Evolutionary conservation across 768 basidiomycete genomes (phyloP), one percentile per base, ranked within the genome.

Genomic region (Pulveroboletus sp.): DNA sequence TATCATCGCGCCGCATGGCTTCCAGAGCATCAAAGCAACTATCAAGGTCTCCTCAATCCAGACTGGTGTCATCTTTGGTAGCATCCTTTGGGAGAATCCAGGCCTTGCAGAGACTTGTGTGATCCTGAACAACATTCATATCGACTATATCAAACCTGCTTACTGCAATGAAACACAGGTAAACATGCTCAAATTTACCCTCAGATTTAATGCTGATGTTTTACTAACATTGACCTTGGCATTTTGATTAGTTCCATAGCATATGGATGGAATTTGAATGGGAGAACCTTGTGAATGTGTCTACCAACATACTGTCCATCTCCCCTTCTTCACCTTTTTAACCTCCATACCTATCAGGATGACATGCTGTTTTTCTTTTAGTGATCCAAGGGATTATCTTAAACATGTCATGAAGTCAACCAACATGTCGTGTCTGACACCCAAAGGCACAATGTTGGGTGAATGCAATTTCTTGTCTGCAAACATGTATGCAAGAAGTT

Each of bases 201-300:
- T 50, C 47, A 16, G n/a, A n/a, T 2, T 24, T 9, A 33, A 12
- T 37, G 20, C 40, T 57, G 34, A 60, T 39, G 5, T 27, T 27
- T 27, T 27, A 9, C 25, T 27, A 14, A 40, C 21, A 29, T 43
- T 19, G 31, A 33, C 32, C 14, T 27, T 9, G 42, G 12, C 20
- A 27, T 24, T 35, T 25, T 25, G 24, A 9, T 29, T 59, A 94
- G 88, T 95, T 95, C 82, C 82, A 95, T 27, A 90, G 82, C 67
- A 95, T 95, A 92, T 97, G 95, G 95, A 99, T 94, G 23, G 97
- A 98, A 69, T 99, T 99, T 61, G 95, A 99, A 68, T 99, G 95
- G 95, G 95, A 99, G 78, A 99, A 99, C 72, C 81, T 94, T 59
- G 95, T 98, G 47, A 97, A 97, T 63, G 90, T 97, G 46, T 85